Percentiles rank a stretch among this genome's conserved stretches.
Evolutionary conservation across 257 asterid species (phyloP).

Genomic region (Solanum gracilifrons): DNA sequence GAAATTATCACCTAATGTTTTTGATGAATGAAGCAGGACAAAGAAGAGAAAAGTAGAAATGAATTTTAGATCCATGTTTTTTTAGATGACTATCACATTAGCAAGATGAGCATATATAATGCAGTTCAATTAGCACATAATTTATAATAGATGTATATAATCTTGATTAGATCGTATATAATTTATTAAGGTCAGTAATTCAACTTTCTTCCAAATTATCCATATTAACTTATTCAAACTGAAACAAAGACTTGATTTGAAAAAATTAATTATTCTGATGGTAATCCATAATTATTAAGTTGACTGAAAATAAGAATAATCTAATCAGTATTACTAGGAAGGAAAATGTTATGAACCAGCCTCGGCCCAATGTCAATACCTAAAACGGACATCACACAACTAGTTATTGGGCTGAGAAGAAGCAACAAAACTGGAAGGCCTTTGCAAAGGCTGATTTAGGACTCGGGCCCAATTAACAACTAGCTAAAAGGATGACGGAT

Average conservation of each 20-base stretch:
- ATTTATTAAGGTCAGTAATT: background rate
- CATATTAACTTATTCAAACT: background rate
- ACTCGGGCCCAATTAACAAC: too few species aligned
- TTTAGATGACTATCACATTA: background rate
- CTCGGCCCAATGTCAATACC: too few species aligned
- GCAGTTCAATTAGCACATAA: background rate
- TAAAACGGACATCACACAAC: too few species aligned
- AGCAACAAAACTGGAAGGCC: too few species aligned
- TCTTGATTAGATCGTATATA: background rate
- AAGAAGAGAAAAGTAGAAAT: background rate
- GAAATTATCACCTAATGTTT: background rate
- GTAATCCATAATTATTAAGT: background rate
- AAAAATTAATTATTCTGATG: background rate
- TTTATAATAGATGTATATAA: background rate
- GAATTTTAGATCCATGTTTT: background rate
- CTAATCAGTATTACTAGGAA: too few species aligned
- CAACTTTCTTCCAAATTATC: background rate
- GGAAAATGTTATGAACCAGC: too few species aligned
- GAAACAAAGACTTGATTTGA: background rate
- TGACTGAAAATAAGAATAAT: background rate
- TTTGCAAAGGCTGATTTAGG: too few species aligned
- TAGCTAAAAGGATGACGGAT: too few species aligned
- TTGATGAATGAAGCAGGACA: background rate
- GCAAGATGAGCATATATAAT: background rate
- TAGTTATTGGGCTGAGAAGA: too few species aligned